Evolutionary conservation across 768 basidiomycete genomes (phyloP).

Genomic region (Dioszegia hungarica): DNA sequence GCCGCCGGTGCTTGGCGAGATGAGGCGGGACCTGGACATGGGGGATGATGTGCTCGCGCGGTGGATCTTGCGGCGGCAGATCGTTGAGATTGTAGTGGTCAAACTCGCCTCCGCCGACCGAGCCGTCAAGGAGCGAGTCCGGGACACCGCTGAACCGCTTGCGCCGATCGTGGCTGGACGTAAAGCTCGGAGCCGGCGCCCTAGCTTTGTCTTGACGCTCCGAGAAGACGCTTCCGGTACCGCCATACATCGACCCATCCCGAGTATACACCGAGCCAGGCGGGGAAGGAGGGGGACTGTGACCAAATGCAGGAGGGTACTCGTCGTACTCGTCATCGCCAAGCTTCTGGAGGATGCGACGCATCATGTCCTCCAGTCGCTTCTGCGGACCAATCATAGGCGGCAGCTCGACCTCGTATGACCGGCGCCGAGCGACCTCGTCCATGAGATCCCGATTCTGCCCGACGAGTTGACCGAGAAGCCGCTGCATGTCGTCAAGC

Average conservation of each 20-base stretch:
- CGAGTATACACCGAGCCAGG: not conserved
- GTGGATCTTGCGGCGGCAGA: conserved; percentile 37
- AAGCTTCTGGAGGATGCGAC: conserved; percentile 50
- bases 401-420: conserved; percentile 21
- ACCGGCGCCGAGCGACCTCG: conserved; percentile 36
- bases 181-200: conserved; percentile 34
- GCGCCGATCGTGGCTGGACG: conserved; percentile 15
- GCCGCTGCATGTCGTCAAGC: conserved; percentile 52
- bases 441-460: conserved; percentile 64
- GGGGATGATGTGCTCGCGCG: conserved; percentile 18
- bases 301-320: not conserved
- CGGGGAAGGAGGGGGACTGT: not conserved
- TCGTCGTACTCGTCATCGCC: conserved; percentile 52
- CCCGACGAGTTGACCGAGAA: conserved; percentile 59
- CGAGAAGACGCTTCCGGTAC: conserved; percentile 29
- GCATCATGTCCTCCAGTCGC: conserved; percentile 54
- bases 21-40: conserved; percentile 23
- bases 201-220: conserved; percentile 13
- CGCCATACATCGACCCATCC: conserved; percentile 31
- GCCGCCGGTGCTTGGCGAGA: conserved; percentile 6
- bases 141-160: conserved; percentile 21
- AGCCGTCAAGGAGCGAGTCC: conserved; percentile 26
- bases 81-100: conserved; percentile 41
- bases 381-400: conserved; percentile 20
- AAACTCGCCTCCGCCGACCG: conserved; percentile 26